Evolutionary conservation across 345 rosid species (phyloP).

Genomic region (Brassica nigra): DNA sequence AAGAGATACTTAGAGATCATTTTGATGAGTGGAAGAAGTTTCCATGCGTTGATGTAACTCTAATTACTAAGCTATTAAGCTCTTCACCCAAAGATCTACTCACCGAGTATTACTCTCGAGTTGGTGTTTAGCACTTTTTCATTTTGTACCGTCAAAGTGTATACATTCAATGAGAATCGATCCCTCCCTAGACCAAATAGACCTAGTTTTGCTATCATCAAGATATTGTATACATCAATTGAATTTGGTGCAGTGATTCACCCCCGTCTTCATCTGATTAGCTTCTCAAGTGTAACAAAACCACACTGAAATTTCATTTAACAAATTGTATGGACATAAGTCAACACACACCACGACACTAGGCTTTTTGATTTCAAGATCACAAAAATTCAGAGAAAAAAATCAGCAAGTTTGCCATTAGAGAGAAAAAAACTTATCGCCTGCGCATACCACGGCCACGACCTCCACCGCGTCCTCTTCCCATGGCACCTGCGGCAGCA

Average conservation of each 20-base stretch:
- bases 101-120: conserved; percentile 12
- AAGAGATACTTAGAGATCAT: conserved; percentile 55
- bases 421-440: conserved; percentile 47
- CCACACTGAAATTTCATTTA: conserved; percentile 21
- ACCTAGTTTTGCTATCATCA: not conserved
- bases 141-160: not conserved
- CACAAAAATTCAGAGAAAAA: conserved; percentile 21
- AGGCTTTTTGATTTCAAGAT: conserved; percentile 25
- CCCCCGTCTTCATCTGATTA: not conserved
- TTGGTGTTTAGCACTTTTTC: conserved; percentile 12
- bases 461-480: conserved; percentile 86
- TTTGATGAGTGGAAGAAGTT: conserved; percentile 60
- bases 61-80: conserved; percentile 37
- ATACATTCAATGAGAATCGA: not conserved
- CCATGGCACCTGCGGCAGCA: conserved; percentile 90
- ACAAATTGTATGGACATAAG: conserved; percentile 36
- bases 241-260: not conserved
- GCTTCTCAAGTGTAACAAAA: conserved; percentile 7
- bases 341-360: conserved; percentile 10
- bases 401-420: conserved; percentile 1
- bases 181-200: not conserved
- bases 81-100: conserved; percentile 25
- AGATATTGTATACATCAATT: not conserved
- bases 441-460: conserved; percentile 99
- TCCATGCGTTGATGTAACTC: conserved; percentile 50